Conservation (phyloP, 352 stramenopile species). For the Globisporangium solare region DNA sequence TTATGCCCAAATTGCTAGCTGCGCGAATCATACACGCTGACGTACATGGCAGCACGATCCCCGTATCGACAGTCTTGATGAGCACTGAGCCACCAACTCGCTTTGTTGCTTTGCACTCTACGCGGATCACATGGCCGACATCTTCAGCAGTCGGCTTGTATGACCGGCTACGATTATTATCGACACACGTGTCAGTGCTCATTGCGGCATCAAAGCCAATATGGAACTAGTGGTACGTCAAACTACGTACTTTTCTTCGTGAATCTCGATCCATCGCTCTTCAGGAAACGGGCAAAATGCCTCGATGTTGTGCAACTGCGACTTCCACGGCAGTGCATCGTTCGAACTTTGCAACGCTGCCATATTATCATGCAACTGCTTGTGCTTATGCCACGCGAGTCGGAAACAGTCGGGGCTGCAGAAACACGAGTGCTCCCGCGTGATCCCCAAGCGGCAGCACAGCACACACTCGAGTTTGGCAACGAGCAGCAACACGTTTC, state of each 20-base stretch:
- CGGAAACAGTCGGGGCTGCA: conserved; percentile 67
- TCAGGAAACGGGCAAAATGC: conserved; percentile 43
- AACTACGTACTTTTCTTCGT: conserved; percentile 51
- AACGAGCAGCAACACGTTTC: conserved; percentile 66
- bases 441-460: conserved; percentile 60
- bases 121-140: conserved; percentile 74
- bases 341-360: conserved; percentile 19
- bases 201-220: neutral
- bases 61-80: conserved; percentile 77
- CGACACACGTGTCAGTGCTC: conserved; percentile 22
- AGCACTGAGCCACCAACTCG: conserved; percentile 42
- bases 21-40: neutral
- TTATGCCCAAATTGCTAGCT: neutral
- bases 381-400: conserved; percentile 60
- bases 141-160: conserved; percentile 66
- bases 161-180: conserved; percentile 45
- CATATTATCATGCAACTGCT: conserved; percentile 47
- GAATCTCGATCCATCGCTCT: conserved; percentile 60
- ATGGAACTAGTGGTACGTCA: no score
- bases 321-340: conserved; percentile 42
- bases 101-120: conserved; percentile 71
- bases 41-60: conserved; percentile 84
- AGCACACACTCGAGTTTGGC: conserved; percentile 70
- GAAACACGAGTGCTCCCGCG: conserved; percentile 64
- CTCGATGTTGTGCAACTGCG: conserved; percentile 54